Evolutionary conservation across 306 rosid species (phyloP).

Genomic region (Arachis hypogaea): DNA sequence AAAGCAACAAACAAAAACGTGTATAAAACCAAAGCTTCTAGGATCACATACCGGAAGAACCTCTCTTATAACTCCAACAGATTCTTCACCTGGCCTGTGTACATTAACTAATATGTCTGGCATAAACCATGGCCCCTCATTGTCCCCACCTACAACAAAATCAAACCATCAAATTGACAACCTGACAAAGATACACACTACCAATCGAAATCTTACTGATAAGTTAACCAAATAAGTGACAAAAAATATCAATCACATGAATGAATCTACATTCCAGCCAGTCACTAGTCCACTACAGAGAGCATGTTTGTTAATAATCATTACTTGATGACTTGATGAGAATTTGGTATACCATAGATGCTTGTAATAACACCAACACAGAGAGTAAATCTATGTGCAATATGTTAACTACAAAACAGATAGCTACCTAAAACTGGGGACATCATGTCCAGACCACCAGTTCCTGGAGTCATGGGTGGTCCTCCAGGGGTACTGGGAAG

Average conservation of each 20-base stretch:
- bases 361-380: neutral
- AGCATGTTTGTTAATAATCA: neutral
- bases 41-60: constrained; percentile 78
- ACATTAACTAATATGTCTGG: constrained; percentile 91
- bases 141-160: constrained; percentile 74
- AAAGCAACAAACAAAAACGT: constrained; percentile 1
- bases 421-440: constrained; percentile 86
- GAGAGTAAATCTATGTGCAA: neutral
- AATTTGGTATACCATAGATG: constrained; percentile 15
- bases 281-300: constrained; percentile 3
- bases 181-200: neutral
- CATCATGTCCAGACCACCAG: constrained; percentile 95
- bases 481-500: constrained; percentile 99
- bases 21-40: neutral
- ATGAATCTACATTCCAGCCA: neutral
- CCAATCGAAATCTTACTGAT: constrained; percentile 3
- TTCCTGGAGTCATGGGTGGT: constrained; percentile 99
- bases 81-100: constrained; percentile 77
- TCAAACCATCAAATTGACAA: constrained; percentile 21
- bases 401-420: neutral
- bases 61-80: constrained; percentile 77
- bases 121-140: constrained; percentile 86
- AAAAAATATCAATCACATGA: constrained; percentile 8
- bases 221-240: constrained; percentile 2
- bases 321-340: neutral